Percentiles rank a stretch among this genome's conserved stretches.
Evolutionary conservation across 2,329 filamentous ascomycete species (phyloP).

Genomic region (Alternaria conjuncta): DNA sequence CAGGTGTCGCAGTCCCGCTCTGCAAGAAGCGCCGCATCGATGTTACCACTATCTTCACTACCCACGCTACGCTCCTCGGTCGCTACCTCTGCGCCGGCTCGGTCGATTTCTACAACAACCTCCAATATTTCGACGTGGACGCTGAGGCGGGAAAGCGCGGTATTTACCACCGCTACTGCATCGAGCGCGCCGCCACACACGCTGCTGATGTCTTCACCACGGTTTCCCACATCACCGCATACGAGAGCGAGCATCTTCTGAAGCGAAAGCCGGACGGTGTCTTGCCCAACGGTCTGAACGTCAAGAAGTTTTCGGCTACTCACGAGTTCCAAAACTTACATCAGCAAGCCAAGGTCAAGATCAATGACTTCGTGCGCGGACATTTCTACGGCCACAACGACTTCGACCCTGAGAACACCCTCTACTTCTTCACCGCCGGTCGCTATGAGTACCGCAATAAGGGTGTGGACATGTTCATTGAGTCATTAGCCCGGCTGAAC

Average conservation of each 20-base stretch:
- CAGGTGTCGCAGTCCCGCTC: constrained; percentile 89
- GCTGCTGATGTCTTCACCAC: constrained; percentile 97
- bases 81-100: constrained; percentile 96
- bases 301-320: constrained; percentile 97
- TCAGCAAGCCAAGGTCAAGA: constrained; percentile 95
- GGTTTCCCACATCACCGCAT: constrained; percentile 97
- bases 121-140: constrained; percentile 96
- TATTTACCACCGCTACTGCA: constrained; percentile 98
- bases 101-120: constrained; percentile 99
- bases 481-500: constrained; percentile 92
- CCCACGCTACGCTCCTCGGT: constrained; percentile 92
- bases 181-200: constrained; percentile 92
- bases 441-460: constrained; percentile 99
- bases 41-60: constrained; percentile 97
- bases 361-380: constrained; percentile 95
- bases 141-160: constrained; percentile 96
- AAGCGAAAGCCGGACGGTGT: constrained; percentile 98
- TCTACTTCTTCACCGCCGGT: constrained; percentile 97
- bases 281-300: constrained; percentile 93
- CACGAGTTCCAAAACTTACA: constrained; percentile 99
- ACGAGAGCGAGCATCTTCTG: constrained; percentile 95
- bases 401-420: constrained; percentile 93
- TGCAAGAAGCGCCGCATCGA: constrained; percentile 95
- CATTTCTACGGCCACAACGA: constrained; percentile 99
- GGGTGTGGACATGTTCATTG: constrained; percentile 99